Evolutionary conservation across 176 grass and related monocot species (phyloP).

Genomic region (Triticum dicoccoides): DNA sequence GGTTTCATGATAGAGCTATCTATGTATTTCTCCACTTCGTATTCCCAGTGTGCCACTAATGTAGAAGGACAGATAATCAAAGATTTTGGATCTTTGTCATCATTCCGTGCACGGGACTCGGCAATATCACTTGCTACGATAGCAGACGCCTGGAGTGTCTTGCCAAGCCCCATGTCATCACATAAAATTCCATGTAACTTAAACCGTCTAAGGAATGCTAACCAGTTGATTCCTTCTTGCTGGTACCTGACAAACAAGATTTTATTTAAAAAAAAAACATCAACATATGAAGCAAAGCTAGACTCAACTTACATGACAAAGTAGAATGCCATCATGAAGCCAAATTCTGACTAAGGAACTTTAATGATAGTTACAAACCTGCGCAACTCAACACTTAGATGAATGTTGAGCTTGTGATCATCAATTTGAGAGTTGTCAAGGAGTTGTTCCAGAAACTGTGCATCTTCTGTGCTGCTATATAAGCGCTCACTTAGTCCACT

Average conservation of each 20-base stretch:
- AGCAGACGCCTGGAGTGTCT: conserved; percentile 97
- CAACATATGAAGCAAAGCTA: conserved; percentile 13
- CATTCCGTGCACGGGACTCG: conserved; percentile 52
- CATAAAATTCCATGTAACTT: conserved; percentile 99
- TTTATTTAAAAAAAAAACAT: neutral
- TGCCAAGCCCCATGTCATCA: conserved; percentile 99
- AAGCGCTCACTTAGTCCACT: conserved; percentile 73
- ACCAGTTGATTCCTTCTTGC: conserved; percentile 99
- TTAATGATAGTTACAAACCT: conserved; percentile 49
- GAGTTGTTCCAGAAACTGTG: conserved; percentile 89
- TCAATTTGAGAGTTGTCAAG: conserved; percentile 98
- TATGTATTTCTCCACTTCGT: conserved; percentile 98
- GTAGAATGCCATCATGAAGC: neutral
- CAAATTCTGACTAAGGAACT: neutral
- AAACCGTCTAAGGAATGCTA: conserved; percentile 88
- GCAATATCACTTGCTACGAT: conserved; percentile 92
- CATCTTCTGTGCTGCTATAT: conserved; percentile 84
- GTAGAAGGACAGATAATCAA: conserved; percentile 98
- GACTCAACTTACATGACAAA: neutral
- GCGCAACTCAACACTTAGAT: conserved; percentile 86
- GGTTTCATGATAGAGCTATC: conserved; percentile 73
- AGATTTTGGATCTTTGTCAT: conserved; percentile 64
- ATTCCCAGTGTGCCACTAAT: conserved; percentile 97
- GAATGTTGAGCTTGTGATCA: conserved; percentile 84
- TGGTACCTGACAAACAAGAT: conserved; percentile 72